Percentiles rank a stretch among this genome's conserved stretches.
phyloP scores from a whole-genome alignment of 768 basidiomycete species.

The Mycena pura region DNA sequence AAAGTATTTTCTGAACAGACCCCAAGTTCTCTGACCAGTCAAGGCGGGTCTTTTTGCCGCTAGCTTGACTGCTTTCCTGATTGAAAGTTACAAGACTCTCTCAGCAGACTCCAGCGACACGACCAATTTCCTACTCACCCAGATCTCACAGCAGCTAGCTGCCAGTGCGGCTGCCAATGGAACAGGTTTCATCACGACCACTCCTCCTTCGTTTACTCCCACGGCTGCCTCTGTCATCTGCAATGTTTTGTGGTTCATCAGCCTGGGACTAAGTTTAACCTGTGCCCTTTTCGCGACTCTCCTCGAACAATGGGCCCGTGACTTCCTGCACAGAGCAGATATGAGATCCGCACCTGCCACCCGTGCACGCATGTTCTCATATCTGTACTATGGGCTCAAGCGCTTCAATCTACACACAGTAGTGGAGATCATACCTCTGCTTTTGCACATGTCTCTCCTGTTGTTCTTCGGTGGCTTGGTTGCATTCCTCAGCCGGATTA shows the following conservation, averaged over 20 bases:
- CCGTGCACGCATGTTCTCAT: not conserved
- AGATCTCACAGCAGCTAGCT: not conserved
- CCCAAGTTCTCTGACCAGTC: not conserved
- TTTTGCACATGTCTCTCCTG: not conserved
- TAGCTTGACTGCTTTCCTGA: slow-evolving; percentile 4
- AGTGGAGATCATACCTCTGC: not conserved
- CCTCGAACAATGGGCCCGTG: too few species aligned
- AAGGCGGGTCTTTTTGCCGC: slow-evolving; percentile 11
- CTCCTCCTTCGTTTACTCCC: not conserved
- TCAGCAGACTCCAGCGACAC: not conserved
- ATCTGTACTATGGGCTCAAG: not conserved
- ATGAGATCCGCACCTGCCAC: not conserved
- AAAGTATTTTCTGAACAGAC: not conserved
- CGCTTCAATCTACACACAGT: not conserved
- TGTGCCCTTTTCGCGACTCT: slow-evolving; percentile 8
- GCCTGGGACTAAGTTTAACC: not conserved
- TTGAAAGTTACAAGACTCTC: slow-evolving; percentile 8
- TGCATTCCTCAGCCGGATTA: not conserved
- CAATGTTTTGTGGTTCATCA: slow-evolving; percentile 5
- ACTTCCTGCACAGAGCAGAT: not conserved
- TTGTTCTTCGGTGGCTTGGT: not conserved
- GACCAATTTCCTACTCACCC: not conserved
- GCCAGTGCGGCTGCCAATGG: not conserved
- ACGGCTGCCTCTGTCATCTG: not conserved
- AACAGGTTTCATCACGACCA: not conserved